Conservation (phyloP, 2,329 filamentous ascomycete species). For the Xylaria sp. region DNA sequence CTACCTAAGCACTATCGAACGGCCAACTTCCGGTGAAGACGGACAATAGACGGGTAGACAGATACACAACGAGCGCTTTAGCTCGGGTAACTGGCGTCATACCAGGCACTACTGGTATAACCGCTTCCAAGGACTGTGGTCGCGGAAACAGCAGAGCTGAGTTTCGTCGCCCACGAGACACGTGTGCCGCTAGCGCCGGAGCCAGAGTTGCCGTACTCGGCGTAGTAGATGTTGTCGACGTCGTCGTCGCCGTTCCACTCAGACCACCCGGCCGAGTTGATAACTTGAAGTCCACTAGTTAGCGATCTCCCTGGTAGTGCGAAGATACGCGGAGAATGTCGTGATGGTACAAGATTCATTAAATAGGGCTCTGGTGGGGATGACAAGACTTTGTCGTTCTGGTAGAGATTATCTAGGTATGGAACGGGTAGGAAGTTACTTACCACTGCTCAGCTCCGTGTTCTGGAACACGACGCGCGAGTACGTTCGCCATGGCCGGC, state of each 20-base stretch:
- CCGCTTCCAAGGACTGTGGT: conserved; percentile 44
- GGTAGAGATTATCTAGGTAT: neutral
- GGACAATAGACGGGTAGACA: neutral
- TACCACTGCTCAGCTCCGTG: conserved; percentile 57
- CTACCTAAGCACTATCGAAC: neutral
- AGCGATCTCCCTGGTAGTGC: neutral
- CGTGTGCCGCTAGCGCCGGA: conserved; percentile 64
- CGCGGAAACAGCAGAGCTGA: conserved; percentile 52
- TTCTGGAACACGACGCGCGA: conserved; percentile 62
- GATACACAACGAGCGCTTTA: conserved; percentile 13
- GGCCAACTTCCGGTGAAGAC: neutral
- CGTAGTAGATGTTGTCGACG: conserved; percentile 65
- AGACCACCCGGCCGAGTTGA: conserved; percentile 70
- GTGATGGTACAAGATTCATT: neutral
- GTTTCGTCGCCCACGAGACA: conserved; percentile 56
- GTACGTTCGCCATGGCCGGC: conserved; percentile 60
- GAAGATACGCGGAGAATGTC: neutral
- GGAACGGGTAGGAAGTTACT: neutral
- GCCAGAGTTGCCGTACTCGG: conserved; percentile 70
- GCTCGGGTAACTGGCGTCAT: conserved; percentile 40
- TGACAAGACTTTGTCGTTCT: neutral
- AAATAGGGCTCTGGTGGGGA: no score
- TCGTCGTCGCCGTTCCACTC: conserved; percentile 64
- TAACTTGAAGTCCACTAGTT: conserved; percentile 51
- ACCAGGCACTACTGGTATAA: conserved; percentile 40